These are phyloP conservation scores for Fusarium sp. DNA, from an alignment of 2,329 filamentous ascomycete species.

Conservation along the genomic window DNA sequence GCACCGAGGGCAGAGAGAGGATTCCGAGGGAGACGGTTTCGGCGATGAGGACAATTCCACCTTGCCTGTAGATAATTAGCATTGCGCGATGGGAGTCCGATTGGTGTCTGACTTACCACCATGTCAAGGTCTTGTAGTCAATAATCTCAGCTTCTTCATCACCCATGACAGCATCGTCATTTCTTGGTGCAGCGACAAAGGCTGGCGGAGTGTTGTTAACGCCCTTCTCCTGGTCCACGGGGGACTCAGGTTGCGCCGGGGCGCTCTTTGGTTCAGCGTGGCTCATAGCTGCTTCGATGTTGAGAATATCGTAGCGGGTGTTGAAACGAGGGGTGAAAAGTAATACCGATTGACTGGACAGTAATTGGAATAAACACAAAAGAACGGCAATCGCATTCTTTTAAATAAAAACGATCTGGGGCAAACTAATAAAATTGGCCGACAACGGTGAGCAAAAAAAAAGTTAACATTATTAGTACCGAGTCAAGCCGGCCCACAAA, in stretches of 20 bases:
- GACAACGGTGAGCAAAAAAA: constrained; percentile 12
- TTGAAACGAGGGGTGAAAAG: background rate
- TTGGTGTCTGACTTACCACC: constrained; percentile 47
- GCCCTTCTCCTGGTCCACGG: constrained; percentile 16
- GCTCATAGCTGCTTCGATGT: constrained; percentile 1
- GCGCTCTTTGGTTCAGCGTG: background rate
- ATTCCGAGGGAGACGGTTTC: constrained; percentile 60
- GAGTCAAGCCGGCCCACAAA: constrained; percentile 29
- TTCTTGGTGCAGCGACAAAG: background rate
- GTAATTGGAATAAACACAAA: background rate
- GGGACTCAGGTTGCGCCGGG: background rate
- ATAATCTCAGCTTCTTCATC: constrained; percentile 43
- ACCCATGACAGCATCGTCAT: constrained; percentile 2
- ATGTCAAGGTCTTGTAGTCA: constrained; percentile 52
- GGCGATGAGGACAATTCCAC: constrained; percentile 56
- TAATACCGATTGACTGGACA: background rate
- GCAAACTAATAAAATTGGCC: constrained; percentile 7
- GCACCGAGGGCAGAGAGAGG: constrained; percentile 81
- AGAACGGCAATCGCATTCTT: background rate
- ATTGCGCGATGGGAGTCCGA: background rate
- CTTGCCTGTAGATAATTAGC: constrained; percentile 51
- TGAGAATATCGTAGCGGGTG: background rate
- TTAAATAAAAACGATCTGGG: constrained; percentile 14
- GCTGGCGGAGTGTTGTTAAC: background rate
- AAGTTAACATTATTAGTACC: background rate